Base-by-base conservation (phyloP, 2,329 filamentous ascomycete genomes). In the Pyrenochaeta sp. region DNA sequence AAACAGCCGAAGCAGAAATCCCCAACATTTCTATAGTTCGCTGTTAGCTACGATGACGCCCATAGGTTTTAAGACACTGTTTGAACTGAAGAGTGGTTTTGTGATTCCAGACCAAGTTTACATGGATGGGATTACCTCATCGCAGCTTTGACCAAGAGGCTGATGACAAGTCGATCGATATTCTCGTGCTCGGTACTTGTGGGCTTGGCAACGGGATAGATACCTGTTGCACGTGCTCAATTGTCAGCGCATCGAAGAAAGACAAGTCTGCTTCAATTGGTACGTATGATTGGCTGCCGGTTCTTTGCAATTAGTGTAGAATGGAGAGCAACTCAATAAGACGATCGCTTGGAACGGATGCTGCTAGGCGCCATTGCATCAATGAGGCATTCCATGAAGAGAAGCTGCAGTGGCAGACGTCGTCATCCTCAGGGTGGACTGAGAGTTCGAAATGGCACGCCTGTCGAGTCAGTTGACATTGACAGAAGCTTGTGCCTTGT, bases 401-500 rank as follows among this genome's bases (percentile, higher is more conserved):
- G 54, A 48, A 42, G 51, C 49, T 46, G 30, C 45, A 14, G 23
- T 47, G 51, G 33, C 29, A 35, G 43, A 29, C 29, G 23, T 41
- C 46, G 37, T 49, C 41, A 42, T 41, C 41, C 12, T 45, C 20
- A 15, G 27, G 18, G 18, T 54, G 33, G 36, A 35, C 35, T 31
- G 33, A 49, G 30, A 50, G 31, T 42, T 27, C 14, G 29, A 23
- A 20, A 43, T 44, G 27, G 23, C 32, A 20, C 27, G 18, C 30
- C 17, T 36, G 39, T 50, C 49, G 42, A 54, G 49, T 54, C 50
- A 57, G 35, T 48, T 43, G 39, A 49, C 36, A 35, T 32, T 44
- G 45, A 43, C 33, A 48, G 45, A 51, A 52, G 56, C 49, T 44
- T 60, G 51, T 56, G 35, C 49, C 37, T 51, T 58, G 47, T 29